These are phyloP conservation scores for Coemansia sp. DNA, from an alignment of 192 early-diverging fungal genomes.

Conservation along the genomic window DNA sequence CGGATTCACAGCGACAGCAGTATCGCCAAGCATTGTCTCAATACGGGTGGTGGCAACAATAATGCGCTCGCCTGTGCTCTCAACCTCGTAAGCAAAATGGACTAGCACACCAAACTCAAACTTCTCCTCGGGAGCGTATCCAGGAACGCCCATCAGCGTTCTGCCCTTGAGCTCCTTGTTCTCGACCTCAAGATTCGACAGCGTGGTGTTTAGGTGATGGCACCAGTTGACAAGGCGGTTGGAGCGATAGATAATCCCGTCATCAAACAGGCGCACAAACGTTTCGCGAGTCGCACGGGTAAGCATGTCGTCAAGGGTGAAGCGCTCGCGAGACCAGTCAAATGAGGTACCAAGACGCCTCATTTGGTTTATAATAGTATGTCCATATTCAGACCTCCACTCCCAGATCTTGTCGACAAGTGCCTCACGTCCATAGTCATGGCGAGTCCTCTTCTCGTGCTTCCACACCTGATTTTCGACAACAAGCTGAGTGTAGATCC, in stretches of 20 bases:
- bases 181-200: slow-evolving; percentile 97
- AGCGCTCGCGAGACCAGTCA: slow-evolving; percentile 90
- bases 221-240: slow-evolving; percentile 99
- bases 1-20: slow-evolving; percentile 94
- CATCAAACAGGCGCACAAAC: slow-evolving; percentile 91
- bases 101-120: slow-evolving; percentile 99
- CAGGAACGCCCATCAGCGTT: slow-evolving; percentile 84
- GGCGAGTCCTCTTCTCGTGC: slow-evolving; percentile 78
- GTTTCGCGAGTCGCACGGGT: slow-evolving; percentile 87
- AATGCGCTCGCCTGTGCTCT: slow-evolving; percentile 82
- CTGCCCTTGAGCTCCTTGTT: slow-evolving; percentile 83
- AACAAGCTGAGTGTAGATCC: slow-evolving; percentile 95
- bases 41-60: slow-evolving; percentile 98
- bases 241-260: slow-evolving; percentile 95
- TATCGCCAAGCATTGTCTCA: slow-evolving; percentile 99
- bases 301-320: slow-evolving; percentile 88
- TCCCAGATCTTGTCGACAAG: slow-evolving; percentile 90
- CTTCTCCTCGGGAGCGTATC: slow-evolving; percentile 89
- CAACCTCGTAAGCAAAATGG: slow-evolving; percentile 91
- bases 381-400: slow-evolving; percentile 89
- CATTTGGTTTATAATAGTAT: slow-evolving; percentile 85
- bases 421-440: slow-evolving; percentile 88
- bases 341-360: slow-evolving; percentile 86
- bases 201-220: slow-evolving; percentile 89
- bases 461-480: slow-evolving; percentile 95